Evolutionary conservation across 805 yeast species (phyloP), one percentile per base, ranked within the genome.

Genomic region (Kazachstania viticola): DNA sequence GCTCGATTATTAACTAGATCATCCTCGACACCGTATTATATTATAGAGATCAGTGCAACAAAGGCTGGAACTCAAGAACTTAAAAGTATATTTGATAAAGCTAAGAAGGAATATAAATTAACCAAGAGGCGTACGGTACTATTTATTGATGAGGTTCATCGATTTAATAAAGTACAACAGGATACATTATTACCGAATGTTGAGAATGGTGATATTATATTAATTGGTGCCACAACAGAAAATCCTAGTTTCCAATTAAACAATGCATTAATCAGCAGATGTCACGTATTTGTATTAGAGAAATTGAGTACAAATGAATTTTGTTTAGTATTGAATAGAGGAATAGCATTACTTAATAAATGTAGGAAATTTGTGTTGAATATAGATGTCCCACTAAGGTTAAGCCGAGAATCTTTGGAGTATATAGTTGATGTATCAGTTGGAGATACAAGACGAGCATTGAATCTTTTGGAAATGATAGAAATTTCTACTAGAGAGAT

Each of bases 201-300:
- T 1, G 99, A 91, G 51, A 62, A 71, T 18, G 97, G 97, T 3
- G 73, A 73, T 32, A 73, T 87, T 27, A 73, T 75, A 1, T 64
- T 91, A 27, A 74, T 88, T 31, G 98, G 98, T 4, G 96, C 97
- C n/a, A 91, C 98, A 0, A 87, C 97, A 0, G 98, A 91, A 51
- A 91, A 91, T 50, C 95, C 96, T 4, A 74, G 80, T 29, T 78
- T 79, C 45, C 78, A 83, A 45, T 58, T 91, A 26, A 75, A 85
- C 38, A 72, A 79, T 33, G 96, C 97, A 0, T 60, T 91, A 21
- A 52, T 84, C 17, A 82, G 95, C 5, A 60, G 99, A 35, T 82
- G 95, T 48, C 77, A 85, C 36, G 73, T 84, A 0, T 80, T 85
- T 49, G 75, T 75, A 5, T 60, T 91, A 38, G 62, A 70, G 28